A percentile compares a stretch with the other conserved stretches of the same genome.
phyloP scores from a whole-genome alignment of 306 rosid species.

The Benincasa hispida region DNA sequence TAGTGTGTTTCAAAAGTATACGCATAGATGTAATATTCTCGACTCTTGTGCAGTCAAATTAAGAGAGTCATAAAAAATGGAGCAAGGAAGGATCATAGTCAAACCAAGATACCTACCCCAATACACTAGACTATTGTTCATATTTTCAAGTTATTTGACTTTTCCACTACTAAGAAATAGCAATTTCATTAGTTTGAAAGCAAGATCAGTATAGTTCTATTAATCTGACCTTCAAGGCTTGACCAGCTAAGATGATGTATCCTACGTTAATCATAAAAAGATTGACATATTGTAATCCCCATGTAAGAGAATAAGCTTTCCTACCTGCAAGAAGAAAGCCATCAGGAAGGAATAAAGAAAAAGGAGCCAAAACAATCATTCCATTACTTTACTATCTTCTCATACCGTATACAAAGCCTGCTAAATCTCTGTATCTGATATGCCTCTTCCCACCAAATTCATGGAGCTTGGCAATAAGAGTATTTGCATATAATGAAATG shows the following conservation, averaged over 20 bases:
- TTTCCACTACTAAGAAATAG: neutral
- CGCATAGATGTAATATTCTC: neutral
- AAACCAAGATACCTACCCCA: neutral
- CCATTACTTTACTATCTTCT: neutral
- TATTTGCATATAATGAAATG: slow-evolving; percentile 65
- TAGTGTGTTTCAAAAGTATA: neutral
- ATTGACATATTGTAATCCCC: slow-evolving; percentile 80
- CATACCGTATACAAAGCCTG: slow-evolving; percentile 72
- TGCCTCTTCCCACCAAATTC: slow-evolving; percentile 82
- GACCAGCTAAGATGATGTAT: slow-evolving; percentile 78
- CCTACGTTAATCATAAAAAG: slow-evolving; percentile 95
- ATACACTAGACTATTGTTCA: neutral
- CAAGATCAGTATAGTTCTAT: neutral
- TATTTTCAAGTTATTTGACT: neutral
- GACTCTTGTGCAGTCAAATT: neutral
- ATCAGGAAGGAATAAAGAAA: neutral
- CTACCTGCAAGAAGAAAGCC: slow-evolving; percentile 37
- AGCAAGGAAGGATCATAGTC: neutral
- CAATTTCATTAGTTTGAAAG: neutral
- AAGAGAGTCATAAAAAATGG: neutral
- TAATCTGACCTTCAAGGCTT: slow-evolving; percentile 67
- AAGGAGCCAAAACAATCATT: neutral
- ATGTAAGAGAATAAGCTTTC: slow-evolving; percentile 67
- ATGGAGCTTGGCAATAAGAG: slow-evolving; percentile 85
- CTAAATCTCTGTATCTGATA: slow-evolving; percentile 92